These are phyloP conservation scores for Cicer judaicum DNA, from an alignment of 306 rosid species.

Conservation along the genomic window DNA sequence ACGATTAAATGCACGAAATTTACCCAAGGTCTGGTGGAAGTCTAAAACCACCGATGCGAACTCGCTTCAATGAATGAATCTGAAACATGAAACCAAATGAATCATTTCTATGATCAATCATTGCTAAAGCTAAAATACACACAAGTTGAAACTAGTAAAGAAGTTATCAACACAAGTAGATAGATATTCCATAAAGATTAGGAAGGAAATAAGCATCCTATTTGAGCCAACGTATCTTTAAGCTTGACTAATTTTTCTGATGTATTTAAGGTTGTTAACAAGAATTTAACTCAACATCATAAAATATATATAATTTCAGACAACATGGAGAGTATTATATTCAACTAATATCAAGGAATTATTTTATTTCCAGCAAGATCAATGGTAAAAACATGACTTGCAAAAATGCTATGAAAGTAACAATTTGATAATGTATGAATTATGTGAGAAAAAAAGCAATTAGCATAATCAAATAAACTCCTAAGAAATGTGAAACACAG, in stretches of 20 bases:
- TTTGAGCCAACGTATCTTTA: neutral
- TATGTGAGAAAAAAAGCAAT: conserved; percentile 6
- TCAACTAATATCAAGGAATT: conserved; percentile 19
- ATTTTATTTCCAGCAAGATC: conserved; percentile 22
- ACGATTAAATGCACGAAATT: conserved; percentile 33
- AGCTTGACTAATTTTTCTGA: neutral
- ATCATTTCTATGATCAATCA: neutral
- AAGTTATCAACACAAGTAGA: conserved; percentile 20
- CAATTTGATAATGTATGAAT: conserved; percentile 12
- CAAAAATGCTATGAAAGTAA: conserved; percentile 20
- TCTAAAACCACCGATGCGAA: conserved; percentile 79
- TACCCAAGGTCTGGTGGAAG: conserved; percentile 97
- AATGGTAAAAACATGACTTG: neutral
- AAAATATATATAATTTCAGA: neutral
- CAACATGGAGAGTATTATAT: neutral
- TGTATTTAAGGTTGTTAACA: conserved; percentile 21
- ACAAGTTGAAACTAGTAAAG: conserved; percentile 7
- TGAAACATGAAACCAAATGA: conserved; percentile 52
- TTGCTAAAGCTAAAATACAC: conserved; percentile 16
- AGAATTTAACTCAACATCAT: conserved; percentile 6
- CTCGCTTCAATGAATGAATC: conserved; percentile 88
- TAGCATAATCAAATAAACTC: conserved; percentile 7
- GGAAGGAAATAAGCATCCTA: conserved; percentile 3
- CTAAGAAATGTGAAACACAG: conserved; percentile 25
- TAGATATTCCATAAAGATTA: conserved; percentile 7